A percentile compares a stretch with the other conserved stretches of the same genome.
Evolutionary conservation across 345 rosid species (phyloP).

Genomic region (Durio zibethinus): DNA sequence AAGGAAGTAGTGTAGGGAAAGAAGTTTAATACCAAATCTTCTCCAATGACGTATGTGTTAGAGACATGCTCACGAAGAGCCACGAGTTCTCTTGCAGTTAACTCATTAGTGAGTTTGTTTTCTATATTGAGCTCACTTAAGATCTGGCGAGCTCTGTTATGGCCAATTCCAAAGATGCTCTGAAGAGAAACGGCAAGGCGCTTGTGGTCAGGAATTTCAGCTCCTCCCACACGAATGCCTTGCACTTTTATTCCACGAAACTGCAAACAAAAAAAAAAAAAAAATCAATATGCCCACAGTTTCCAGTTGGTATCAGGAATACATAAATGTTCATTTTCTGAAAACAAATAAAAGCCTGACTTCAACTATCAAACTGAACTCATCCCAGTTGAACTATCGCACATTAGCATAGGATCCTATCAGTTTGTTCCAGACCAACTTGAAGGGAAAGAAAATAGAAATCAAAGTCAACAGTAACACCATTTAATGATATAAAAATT

Average conservation of each 20-base stretch:
- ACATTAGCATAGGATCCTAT: not conserved
- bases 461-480: not conserved
- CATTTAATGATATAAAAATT: not conserved
- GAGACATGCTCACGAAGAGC: slow-evolving; percentile 45
- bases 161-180: slow-evolving; percentile 58
- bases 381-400: not conserved
- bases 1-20: not conserved
- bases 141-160: slow-evolving; percentile 44
- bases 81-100: slow-evolving; percentile 50
- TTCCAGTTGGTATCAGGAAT: not conserved
- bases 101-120: slow-evolving; percentile 51
- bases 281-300: not conserved
- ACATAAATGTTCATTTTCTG: not conserved
- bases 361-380: not conserved
- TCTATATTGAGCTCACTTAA: slow-evolving; percentile 47
- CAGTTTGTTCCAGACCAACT: not conserved
- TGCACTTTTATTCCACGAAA: slow-evolving; percentile 35
- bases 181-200: slow-evolving; percentile 47
- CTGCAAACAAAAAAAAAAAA: too few species aligned
- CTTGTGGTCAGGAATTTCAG: slow-evolving; percentile 54
- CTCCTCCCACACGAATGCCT: slow-evolving; percentile 54
- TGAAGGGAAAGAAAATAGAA: not conserved
- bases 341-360: not conserved
- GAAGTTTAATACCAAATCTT: slow-evolving; percentile 46
- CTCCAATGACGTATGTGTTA: slow-evolving; percentile 45